Conservation (phyloP, 345 rosid species). For the Durio zibethinus region DNA sequence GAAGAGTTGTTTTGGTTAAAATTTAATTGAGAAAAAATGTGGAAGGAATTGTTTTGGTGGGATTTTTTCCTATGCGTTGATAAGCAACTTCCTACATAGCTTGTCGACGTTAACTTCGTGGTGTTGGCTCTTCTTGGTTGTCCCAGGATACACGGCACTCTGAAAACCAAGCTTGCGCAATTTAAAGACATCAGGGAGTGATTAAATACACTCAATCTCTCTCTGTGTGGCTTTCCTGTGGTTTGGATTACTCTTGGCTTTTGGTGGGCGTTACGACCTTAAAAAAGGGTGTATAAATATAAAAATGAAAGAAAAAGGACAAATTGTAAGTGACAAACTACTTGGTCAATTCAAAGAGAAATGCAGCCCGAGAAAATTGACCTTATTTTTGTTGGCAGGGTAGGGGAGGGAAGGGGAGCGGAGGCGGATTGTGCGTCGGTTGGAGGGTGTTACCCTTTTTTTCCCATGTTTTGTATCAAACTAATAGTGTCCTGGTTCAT, state of each 20-base stretch:
- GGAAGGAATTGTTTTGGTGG: conserved; percentile 10
- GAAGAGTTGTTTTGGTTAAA: conserved; percentile 21
- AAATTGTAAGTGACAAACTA: background rate
- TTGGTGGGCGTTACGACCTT: background rate
- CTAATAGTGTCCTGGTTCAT: background rate
- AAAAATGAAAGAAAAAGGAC: background rate
- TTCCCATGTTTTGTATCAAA: background rate
- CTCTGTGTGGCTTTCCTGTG: background rate
- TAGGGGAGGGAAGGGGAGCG: background rate
- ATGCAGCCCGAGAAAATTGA: conserved; percentile 4
- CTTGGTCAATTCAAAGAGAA: background rate
- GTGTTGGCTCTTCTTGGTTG: background rate
- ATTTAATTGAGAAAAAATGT: conserved; percentile 26
- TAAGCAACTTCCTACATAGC: conserved; percentile 4
- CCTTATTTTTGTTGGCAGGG: background rate
- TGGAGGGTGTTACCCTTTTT: background rate
- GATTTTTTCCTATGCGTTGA: background rate
- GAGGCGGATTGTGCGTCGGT: too few relatives aligned
- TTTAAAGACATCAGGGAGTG: conserved; percentile 39
- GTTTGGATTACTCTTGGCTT: background rate
- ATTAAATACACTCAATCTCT: background rate
- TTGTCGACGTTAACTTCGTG: conserved; percentile 7
- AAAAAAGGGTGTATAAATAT: background rate
- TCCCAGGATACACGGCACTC: conserved; percentile 27
- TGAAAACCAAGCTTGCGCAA: conserved; percentile 28